phyloP scores from a whole-genome alignment of 2,329 filamentous ascomycete species.

The Cladophialophora exuberans region DNA sequence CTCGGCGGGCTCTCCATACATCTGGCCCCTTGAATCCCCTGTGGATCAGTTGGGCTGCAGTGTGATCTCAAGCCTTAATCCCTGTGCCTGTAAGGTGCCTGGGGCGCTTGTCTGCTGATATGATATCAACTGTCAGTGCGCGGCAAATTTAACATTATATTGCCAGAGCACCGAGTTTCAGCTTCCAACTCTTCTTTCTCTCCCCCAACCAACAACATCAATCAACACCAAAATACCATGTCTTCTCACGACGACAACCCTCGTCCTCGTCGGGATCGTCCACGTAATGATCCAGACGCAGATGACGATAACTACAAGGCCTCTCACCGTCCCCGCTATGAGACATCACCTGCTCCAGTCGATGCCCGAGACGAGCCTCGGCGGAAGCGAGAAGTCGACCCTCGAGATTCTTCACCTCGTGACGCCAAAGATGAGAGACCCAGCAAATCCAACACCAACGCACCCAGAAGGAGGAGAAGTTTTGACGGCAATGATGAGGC shows the following conservation, averaged over 20 bases:
- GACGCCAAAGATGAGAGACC: conserved; percentile 15
- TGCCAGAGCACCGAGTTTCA: conserved; percentile 1
- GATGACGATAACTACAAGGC: conserved; percentile 16
- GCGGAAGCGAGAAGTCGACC: conserved; percentile 19
- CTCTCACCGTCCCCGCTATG: conserved; percentile 22
- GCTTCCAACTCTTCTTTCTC: not conserved
- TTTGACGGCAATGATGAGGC: conserved; percentile 22
- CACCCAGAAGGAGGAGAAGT: conserved; percentile 22
- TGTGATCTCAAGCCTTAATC: conserved; percentile 6
- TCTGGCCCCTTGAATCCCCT: too few relatives aligned
- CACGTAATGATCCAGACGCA: conserved; percentile 21
- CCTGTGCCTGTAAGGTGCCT: not conserved
- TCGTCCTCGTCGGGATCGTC: conserved; percentile 22
- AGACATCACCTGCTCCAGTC: conserved; percentile 16
- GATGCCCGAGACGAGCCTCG: conserved; percentile 19
- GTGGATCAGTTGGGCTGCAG: not conserved
- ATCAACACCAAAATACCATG: conserved; percentile 13
- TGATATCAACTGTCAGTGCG: not conserved
- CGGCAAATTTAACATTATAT: not conserved
- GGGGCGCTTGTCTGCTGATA: conserved; percentile 3
- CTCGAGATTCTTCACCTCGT: conserved; percentile 25
- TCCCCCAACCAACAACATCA: not conserved
- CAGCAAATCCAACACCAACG: conserved; percentile 24
- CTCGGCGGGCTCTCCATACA: too few relatives aligned
- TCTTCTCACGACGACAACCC: conserved; percentile 27